A percentile compares a stretch with the other conserved stretches of the same genome.
These are phyloP conservation scores for Biancaea sappan DNA, from an alignment of 306 rosid species.

Conservation along the genomic window DNA sequence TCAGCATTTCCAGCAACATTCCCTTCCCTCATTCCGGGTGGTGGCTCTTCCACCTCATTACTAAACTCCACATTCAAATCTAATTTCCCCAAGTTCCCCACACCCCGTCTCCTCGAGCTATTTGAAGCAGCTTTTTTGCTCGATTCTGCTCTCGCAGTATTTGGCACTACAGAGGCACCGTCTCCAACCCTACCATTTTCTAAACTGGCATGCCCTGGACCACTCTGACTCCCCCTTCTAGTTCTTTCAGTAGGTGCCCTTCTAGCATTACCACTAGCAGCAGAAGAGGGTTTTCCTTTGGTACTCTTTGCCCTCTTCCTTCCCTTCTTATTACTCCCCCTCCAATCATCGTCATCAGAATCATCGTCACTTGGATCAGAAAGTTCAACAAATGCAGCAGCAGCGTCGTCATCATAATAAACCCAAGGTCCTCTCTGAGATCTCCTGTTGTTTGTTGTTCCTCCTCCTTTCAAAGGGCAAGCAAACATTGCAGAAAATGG, in stretches of 20 bases:
- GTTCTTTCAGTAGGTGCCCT: constrained; percentile 44
- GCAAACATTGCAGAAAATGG: constrained; percentile 78
- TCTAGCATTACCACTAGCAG: constrained; percentile 27
- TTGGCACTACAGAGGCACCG: constrained; percentile 14
- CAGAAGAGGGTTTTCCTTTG: constrained; percentile 23
- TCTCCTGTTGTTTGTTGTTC: not conserved
- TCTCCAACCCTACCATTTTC: constrained; percentile 42
- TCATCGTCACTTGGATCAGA: constrained; percentile 65
- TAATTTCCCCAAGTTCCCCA: constrained; percentile 71
- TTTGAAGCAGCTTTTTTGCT: constrained; percentile 46
- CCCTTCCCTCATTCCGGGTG: constrained; percentile 47
- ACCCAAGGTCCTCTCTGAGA: constrained; percentile 38
- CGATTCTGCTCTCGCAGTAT: constrained; percentile 44
- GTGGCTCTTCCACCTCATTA: constrained; percentile 84
- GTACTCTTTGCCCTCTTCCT: constrained; percentile 30
- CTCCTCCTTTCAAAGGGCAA: constrained; percentile 50
- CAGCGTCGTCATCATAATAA: constrained; percentile 50
- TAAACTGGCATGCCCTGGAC: constrained; percentile 34
- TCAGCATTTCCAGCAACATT: constrained; percentile 58
- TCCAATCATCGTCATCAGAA: constrained; percentile 63
- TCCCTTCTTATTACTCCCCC: constrained; percentile 22
- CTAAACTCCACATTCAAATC: constrained; percentile 98
- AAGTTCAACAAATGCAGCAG: constrained; percentile 48
- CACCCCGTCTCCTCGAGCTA: constrained; percentile 62
- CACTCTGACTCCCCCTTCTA: constrained; percentile 45